Percentiles rank a stretch among this genome's conserved stretches.
Conservation (phyloP, 2,329 filamentous ascomycete genomes). For the Stemphylium vesicarium region DNA sequence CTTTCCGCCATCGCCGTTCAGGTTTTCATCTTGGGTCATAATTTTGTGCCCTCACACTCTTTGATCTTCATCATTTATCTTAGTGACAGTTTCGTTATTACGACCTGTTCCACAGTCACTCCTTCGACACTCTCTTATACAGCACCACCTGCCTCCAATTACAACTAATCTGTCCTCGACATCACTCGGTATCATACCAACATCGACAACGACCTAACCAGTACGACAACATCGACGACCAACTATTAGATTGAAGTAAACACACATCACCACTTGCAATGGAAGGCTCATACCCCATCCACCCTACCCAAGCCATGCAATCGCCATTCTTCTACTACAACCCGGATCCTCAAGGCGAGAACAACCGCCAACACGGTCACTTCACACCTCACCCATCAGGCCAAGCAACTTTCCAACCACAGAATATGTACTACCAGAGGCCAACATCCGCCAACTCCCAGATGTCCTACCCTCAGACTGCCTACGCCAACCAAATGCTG, state of each 20-base stretch:
- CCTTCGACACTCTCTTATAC: slow-evolving; percentile 38
- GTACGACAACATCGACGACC: background rate
- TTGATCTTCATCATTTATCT: slow-evolving; percentile 26
- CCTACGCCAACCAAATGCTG: slow-evolving; percentile 67
- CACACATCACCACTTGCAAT: slow-evolving; percentile 55
- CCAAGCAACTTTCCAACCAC: slow-evolving; percentile 49
- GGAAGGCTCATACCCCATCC: slow-evolving; percentile 67
- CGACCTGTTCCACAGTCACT: slow-evolving; percentile 51
- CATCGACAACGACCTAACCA: slow-evolving; percentile 31
- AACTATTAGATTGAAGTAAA: slow-evolving; percentile 1
- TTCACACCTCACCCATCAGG: slow-evolving; percentile 66
- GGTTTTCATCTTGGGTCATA: slow-evolving; percentile 47
- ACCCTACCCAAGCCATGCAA: slow-evolving; percentile 65
- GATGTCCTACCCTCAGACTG: slow-evolving; percentile 56
- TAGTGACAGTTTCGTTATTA: slow-evolving; percentile 51
- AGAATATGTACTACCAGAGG: slow-evolving; percentile 56
- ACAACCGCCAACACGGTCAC: slow-evolving; percentile 71
- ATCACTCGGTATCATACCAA: slow-evolving; percentile 16
- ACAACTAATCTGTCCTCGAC: slow-evolving; percentile 35
- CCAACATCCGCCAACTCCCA: slow-evolving; percentile 71
- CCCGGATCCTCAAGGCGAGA: slow-evolving; percentile 73
- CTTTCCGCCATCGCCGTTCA: slow-evolving; percentile 43
- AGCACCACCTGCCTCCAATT: slow-evolving; percentile 30
- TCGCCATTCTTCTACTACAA: slow-evolving; percentile 88
- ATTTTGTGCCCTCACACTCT: slow-evolving; percentile 21